phyloP scores from a whole-genome alignment of 148 eudicot genomes.

The Pharnaceum exiguum region DNA sequence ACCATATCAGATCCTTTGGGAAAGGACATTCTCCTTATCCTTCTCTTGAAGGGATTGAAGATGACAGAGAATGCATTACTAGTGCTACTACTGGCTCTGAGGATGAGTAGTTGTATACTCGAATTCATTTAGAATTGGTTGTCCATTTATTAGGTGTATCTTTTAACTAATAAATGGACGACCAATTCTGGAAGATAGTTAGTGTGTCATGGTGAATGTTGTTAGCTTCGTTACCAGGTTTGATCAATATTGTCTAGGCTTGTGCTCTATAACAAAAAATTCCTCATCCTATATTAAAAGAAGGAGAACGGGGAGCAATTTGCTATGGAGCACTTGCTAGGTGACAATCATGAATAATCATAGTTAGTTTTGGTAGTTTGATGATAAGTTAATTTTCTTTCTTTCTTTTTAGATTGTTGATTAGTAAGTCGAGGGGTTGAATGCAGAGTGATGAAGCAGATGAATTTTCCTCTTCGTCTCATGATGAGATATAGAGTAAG shows the following conservation, averaged over 20 bases:
- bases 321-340: conserved; percentile 28
- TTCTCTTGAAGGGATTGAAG: conserved; percentile 44
- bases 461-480: conserved; percentile 37
- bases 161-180: no score
- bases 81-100: conserved; percentile 37
- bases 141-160: no score
- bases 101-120: conserved; percentile 28
- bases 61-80: conserved; percentile 34
- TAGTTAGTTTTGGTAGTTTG: conserved; percentile 10
- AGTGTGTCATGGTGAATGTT: no score
- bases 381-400: not conserved
- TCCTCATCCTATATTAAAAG: conserved; percentile 15
- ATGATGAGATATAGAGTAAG: not conserved
- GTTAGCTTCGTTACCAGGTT: not conserved
- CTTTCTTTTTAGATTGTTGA: not conserved
- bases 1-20: conserved; percentile 67
- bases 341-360: conserved; percentile 6
- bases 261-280: conserved; percentile 42
- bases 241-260: conserved; percentile 4
- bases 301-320: conserved; percentile 24
- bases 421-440: conserved; percentile 13
- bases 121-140: no score
- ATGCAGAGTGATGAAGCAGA: conserved; percentile 46
- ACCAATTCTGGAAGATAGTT: no score
- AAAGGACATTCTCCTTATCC: conserved; percentile 54